phyloP scores from a whole-genome alignment of 2,329 filamentous ascomycete species.

The Incumbomyces delicatus region DNA sequence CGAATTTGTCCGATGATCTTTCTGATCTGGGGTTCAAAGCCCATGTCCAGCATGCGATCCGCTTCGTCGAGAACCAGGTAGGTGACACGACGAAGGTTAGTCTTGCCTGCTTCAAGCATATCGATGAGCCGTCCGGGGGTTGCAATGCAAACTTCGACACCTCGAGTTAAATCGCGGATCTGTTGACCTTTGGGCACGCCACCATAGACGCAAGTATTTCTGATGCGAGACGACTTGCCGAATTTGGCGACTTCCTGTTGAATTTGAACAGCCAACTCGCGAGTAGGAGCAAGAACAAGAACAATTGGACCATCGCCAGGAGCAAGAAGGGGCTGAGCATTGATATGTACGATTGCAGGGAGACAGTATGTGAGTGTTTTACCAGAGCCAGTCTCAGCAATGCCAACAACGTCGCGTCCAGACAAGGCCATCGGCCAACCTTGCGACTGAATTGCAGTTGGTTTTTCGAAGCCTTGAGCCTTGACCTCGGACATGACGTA shows the following conservation, averaged over 20 bases:
- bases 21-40: constrained; percentile 98
- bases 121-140: constrained; percentile 96
- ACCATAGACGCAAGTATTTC: constrained; percentile 98
- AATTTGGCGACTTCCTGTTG: constrained; percentile 98
- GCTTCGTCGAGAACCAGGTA: constrained; percentile 98
- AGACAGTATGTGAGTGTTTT: constrained; percentile 98
- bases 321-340: constrained; percentile 90
- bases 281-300: constrained; percentile 86
- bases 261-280: constrained; percentile 97
- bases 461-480: constrained; percentile 86
- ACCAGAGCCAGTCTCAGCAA: constrained; percentile 97
- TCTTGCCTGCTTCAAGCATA: constrained; percentile 96
- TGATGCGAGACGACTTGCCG: constrained; percentile 91
- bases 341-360: constrained; percentile 97
- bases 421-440: constrained; percentile 99
- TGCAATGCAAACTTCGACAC: constrained; percentile 97
- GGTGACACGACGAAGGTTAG: constrained; percentile 93
- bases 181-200: constrained; percentile 97
- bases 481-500: constrained; percentile 99
- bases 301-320: constrained; percentile 95
- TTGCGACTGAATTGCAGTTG: constrained; percentile 94
- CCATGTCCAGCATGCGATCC: constrained; percentile 99
- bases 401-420: constrained; percentile 95
- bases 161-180: constrained; percentile 86
- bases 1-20: constrained; percentile 98